Base-by-base conservation (phyloP, 352 stramenopile species). In the Phytophthora hybrid region DNA sequence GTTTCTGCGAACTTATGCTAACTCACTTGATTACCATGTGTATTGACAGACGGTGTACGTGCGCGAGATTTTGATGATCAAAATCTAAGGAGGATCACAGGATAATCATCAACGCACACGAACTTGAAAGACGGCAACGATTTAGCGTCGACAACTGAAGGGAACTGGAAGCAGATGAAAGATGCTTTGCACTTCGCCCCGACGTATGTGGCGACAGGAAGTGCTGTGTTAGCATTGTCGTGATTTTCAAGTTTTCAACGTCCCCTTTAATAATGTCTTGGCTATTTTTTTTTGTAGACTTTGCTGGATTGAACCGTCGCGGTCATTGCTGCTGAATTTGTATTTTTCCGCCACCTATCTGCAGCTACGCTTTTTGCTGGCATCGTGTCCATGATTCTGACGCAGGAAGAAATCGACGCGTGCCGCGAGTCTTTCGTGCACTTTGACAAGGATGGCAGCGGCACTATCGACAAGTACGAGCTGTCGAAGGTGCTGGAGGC, bases 391-490 rank as follows among this genome's bases (percentile, higher is more conserved):
- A 98, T 98, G 87, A 91, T 97, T 57, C 77, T 99, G 61, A 98
- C 93, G 31, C 96, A 99, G 70, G 96, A 99, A 73, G 95, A 99
- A 80, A 99, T 99, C 73, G 95, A 99, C 59, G 94, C 89, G 41
- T 99, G 97, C 62, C 86, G 96, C 63, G 95, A 99, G 77, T 98
- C 96, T 16, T 99, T 99, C 73, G 84, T 99, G 53, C 91, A 97
- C 61, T 99, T 99, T 74, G 97, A 99, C 73, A 98, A 97, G 71
- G 97, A 99, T 76, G 83, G 89, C n/a, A 96, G 85, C 37, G 88
- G 97, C 14, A 99, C 93, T 32, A 99, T 99, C 59, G 97, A 99
- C 86, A 96, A 98, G 69, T 93, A 95, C 62, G 86, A 99, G 71
- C 80, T 99, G 32, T 83, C 91, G 8, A 95, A 98, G 65, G 97